Base-by-base conservation (phyloP, 176 grass and related monocot genomes). In the Eragrostis nindensis region DNA sequence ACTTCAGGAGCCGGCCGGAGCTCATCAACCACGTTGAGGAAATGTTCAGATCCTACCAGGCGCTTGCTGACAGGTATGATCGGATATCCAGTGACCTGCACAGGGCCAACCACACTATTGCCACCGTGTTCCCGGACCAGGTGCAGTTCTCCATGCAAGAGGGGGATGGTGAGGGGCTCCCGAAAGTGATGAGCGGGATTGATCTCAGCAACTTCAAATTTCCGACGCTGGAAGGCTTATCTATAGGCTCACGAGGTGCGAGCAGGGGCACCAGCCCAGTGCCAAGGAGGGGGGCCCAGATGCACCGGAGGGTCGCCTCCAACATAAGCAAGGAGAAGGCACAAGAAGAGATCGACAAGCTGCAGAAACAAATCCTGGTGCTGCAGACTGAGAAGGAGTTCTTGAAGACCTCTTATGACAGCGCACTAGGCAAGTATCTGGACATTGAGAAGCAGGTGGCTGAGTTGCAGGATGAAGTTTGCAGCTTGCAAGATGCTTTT, bases 21-120 rank as follows among this genome's bases (percentile, higher is more conserved):
- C 82, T 98, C 66, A 75, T 98, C 66, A 94, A 80, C 81, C 86
- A 90, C 32, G 90, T 98, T 4, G 95, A 98, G 82, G 95, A 98
- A 63, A 90, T 86, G 60, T 91, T 92, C 69, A 83, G 75, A 52
- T 90, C 90, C 26, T 98, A 98, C 71, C 87, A 88, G 70, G 88
- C 88, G 6, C 80, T 98, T 16, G 95, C 95, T 0, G 92, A 93
- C 66, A 71, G 87, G 65, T 97, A 73, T 22, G 91, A 94, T 55
- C 62, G 86, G 47, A 85, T 93, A 71, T 92, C 91, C 45, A 78
- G 89, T 6, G 92, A 97, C 82, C 85, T 99, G 71, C 96, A 99
- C 79, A 95, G 93, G 89, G 96, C 96, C 80, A 95, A 99, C 83
- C 96, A 93, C 76, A 91, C 96, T 29, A 99, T 99, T 52, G 90